Conservation (phyloP, 345 rosid species). For the Euphorbia peplus region DNA sequence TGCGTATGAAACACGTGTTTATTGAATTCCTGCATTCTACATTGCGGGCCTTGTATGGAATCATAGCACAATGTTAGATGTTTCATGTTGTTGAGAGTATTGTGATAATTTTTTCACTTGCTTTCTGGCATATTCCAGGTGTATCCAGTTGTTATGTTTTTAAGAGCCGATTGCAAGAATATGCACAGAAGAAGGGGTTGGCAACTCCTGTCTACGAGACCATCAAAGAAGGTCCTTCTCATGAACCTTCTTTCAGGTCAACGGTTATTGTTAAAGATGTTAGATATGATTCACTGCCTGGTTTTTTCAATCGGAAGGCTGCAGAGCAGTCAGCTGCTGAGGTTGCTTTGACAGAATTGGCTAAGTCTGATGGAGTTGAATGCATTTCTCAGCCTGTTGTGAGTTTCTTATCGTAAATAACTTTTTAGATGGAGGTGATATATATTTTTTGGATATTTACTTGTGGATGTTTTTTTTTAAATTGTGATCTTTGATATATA, state of each 20-base stretch:
- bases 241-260: conserved; percentile 70
- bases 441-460: background rate
- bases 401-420: conserved; percentile 31
- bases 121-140: conserved; percentile 34
- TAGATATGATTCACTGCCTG: conserved; percentile 71
- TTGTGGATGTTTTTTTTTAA: background rate
- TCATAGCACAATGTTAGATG: background rate
- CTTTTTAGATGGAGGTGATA: background rate
- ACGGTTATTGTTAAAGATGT: conserved; percentile 58
- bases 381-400: conserved; percentile 72
- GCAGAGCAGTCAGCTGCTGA: conserved; percentile 98
- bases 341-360: conserved; percentile 69
- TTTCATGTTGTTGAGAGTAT: background rate
- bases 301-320: conserved; percentile 88
- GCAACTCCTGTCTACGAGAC: conserved; percentile 80
- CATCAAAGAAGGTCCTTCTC: conserved; percentile 86
- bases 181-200: conserved; percentile 66
- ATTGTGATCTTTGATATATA: background rate
- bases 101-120: background rate
- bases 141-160: conserved; percentile 80
- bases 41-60: background rate
- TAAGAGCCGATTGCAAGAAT: conserved; percentile 82
- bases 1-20: background rate
- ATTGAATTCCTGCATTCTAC: background rate
- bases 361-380: conserved; percentile 55